Evolutionary conservation across 2,329 filamentous ascomycete genomes (phyloP), one percentile per base, ranked within the genome.

Genomic region (Aspergillus sp.): DNA sequence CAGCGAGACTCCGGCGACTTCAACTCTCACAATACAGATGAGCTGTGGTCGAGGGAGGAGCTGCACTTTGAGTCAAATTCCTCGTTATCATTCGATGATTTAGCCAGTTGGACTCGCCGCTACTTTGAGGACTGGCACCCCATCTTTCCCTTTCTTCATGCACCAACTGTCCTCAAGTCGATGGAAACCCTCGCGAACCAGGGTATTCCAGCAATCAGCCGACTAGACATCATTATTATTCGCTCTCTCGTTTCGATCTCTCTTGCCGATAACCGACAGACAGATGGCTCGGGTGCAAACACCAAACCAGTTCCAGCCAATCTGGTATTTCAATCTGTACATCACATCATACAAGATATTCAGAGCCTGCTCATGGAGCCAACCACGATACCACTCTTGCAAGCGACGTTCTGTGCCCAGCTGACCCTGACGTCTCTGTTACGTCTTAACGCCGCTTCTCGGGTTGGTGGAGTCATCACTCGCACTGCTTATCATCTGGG

Each of bases 81-180:
- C 66, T 49, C 2, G 56, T 84, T 84, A 58, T 54, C 3, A 49
- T 85, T 85, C 60, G 81, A 84, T 8, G 74, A 82, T 17, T 72
- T 85, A 15, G 73, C 83, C 1, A 68, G 74, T 3, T 84, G 82
- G 80, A 82, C 81, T 5, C 76, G 75, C 52, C 81, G 77, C 50
- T 87, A 85, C 62, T 86, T 86, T 61, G 78, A 84, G 23, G 78
- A 81, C 15, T 87, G 84, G 84, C 84, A 87, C 63, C 80, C 82
- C 0, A 77, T 83, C 2, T 81, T 85, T 44, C 84, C 84, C 0
- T 86, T 84, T 57, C 73, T 86, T 5, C 82, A 85, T 63, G 84
- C 82, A 0, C 83, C 83, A 1, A 77, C 79, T 3, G 72, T 86
- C 2, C 72, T 86, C 2, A 73, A 75, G 15, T 68, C 76, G 1